Conservation (phyloP, 2,329 filamentous ascomycete genomes). For the Verticillium zaregamsianum region DNA sequence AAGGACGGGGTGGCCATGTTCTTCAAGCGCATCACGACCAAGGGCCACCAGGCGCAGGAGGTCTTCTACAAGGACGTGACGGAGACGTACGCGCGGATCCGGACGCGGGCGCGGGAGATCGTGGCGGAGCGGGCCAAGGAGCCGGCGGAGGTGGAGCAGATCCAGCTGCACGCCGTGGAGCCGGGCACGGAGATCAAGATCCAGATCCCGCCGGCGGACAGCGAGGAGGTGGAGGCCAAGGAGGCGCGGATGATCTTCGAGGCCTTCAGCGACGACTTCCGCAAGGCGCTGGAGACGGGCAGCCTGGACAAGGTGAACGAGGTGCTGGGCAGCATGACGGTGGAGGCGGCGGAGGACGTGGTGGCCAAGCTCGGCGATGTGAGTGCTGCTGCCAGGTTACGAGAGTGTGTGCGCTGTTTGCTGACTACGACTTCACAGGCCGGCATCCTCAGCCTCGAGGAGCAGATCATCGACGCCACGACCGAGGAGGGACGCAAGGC, state of each 20-base stretch:
- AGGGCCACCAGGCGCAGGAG: conserved; percentile 82
- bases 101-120: conserved; percentile 70
- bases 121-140: conserved; percentile 48
- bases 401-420: neutral
- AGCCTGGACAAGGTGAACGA: conserved; percentile 61
- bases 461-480: conserved; percentile 92
- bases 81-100: conserved; percentile 80
- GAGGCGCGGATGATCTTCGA: conserved; percentile 75
- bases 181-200: conserved; percentile 91
- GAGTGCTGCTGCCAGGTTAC: conserved; percentile 11
- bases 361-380: conserved; percentile 75
- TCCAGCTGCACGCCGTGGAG: conserved; percentile 94
- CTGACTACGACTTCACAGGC: conserved; percentile 43
- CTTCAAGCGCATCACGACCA: conserved; percentile 92
- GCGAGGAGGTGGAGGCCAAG: conserved; percentile 60
- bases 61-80: conserved; percentile 93
- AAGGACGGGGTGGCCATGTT: conserved; percentile 85
- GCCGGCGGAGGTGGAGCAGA: conserved; percentile 72
- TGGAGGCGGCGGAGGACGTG: conserved; percentile 81
- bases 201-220: conserved; percentile 66
- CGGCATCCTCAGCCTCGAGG: conserved; percentile 84
- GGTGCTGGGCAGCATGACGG: conserved; percentile 78
- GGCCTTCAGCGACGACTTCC: conserved; percentile 74
- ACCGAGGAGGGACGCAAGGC: conserved; percentile 79
- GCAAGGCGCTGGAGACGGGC: conserved; percentile 80